Base-by-base conservation (phyloP, 805 yeast genomes). In the Cyberlindnera lachancei region DNA sequence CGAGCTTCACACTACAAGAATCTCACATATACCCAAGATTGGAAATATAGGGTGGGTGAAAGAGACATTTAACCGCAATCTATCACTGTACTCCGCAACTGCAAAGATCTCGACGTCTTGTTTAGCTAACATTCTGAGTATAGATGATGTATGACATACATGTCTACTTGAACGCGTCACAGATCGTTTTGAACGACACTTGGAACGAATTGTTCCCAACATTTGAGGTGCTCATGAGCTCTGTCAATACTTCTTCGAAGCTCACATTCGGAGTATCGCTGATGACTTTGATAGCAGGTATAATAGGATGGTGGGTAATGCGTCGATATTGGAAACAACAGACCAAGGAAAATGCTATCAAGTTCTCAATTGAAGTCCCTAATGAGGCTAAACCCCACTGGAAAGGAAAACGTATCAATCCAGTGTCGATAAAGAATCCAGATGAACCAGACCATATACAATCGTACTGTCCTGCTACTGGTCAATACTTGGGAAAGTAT, bases 381-480 rank as follows among this genome's bases (percentile, higher is more conserved):
- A 81, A 71, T 39, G 85, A 80, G 48, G 86, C 94, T 19, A 69
- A 76, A 52, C 85, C 87, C 4, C 90, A 85, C 52, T 88, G 96
- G 96, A 87, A 87, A 56, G 95, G 95, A 6, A 80, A 75, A 46
- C 64, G 95, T 32, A 63, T 85, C 21, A 70, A 73, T 32, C 79
- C 86, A 0, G 70, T 80, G 11, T 62, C 75, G 11, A 64, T 84
- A 4, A 61, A 62, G 29, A 72, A 73, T 35, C 68, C 70, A 3
- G 70, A 69, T 16, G 87, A 81, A 33, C 83, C 90, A 3, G 66
- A 62, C 15, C 64, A 58, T 42, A 83, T 90, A 40, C 88, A 85
- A 50, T 75, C 88, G 39, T 81, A 84, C 55, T 90, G 98, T 59
- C 98, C 98, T 4, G 96, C 97, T 0, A 92, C 97, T 0, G 94